phyloP scores from a whole-genome alignment of 257 asterid genomes.

The Gynochthodes officinalis region DNA sequence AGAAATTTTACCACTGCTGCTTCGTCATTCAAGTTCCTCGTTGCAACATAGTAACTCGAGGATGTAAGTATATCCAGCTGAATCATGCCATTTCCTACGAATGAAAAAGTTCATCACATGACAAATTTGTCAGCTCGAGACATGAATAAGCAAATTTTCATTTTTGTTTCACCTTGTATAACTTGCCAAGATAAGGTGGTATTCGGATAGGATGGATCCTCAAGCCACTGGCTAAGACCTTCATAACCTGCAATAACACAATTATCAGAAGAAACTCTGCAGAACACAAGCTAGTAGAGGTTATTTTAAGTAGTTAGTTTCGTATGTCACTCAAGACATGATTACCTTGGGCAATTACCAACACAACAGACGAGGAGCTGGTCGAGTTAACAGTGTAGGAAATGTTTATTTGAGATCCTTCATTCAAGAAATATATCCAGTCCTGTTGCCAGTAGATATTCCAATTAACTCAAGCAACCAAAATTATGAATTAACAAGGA shows the following conservation, averaged over 20 bases:
- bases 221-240: constrained; percentile 67
- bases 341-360: constrained; percentile 69
- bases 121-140: constrained; percentile 2
- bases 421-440: constrained; percentile 68
- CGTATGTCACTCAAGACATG: too few relatives aligned
- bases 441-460: constrained; percentile 42
- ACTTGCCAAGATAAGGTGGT: constrained; percentile 55
- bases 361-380: constrained; percentile 46
- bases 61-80: constrained; percentile 45
- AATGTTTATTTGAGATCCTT: constrained; percentile 67
- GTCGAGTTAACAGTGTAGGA: constrained; percentile 44
- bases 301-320: too few relatives aligned
- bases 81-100: constrained; percentile 64
- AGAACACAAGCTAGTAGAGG: constrained; percentile 5
- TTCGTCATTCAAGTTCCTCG: constrained; percentile 64
- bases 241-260: constrained; percentile 41
- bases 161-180: constrained; percentile 57
- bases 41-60: constrained; percentile 59
- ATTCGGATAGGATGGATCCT: constrained; percentile 62
- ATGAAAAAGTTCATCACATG: constrained; percentile 21
- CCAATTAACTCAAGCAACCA: constrained; percentile 1
- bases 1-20: constrained; percentile 46
- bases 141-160: not conserved
- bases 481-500: too few relatives aligned
- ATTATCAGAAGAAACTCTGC: constrained; percentile 26